These are phyloP conservation scores for Teratosphaeria zuluensis DNA, from an alignment of 2,329 filamentous ascomycete genomes.

Conservation along the genomic window DNA sequence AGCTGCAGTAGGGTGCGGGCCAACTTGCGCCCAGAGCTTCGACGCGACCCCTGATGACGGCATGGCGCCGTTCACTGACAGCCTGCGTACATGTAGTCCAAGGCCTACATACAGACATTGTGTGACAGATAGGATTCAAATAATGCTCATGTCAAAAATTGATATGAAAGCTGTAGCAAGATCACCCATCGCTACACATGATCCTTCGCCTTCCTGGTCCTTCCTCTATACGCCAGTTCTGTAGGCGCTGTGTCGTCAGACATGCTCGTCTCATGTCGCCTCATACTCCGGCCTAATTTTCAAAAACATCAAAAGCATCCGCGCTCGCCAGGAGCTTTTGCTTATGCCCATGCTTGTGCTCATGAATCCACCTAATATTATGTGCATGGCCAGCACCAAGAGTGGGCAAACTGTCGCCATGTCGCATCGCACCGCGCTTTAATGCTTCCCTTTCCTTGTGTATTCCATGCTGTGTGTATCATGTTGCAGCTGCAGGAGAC, in stretches of 20 bases:
- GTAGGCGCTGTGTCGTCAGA: not conserved
- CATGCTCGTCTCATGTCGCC: not conserved
- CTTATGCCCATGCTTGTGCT: not conserved
- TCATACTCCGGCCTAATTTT: not conserved
- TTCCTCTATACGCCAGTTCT: not conserved
- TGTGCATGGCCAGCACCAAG: not conserved
- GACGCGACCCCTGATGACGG: not conserved
- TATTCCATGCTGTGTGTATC: not conserved
- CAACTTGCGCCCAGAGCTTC: not conserved
- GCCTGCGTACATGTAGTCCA: no score
- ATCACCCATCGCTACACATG: not conserved
- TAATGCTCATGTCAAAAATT: not conserved
- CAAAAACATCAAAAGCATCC: not conserved
- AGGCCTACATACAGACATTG: no score
- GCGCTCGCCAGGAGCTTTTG: not conserved
- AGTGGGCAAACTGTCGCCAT: not conserved
- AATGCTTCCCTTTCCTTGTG: not conserved
- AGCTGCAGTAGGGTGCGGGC: not conserved
- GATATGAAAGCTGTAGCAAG: not conserved
- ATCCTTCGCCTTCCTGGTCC: not conserved
- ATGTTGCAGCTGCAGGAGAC: not conserved
- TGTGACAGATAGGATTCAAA: no score
- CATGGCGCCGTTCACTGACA: not conserved
- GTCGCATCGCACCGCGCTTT: not conserved
- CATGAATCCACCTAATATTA: not conserved